A percentile compares a stretch with the other conserved stretches of the same genome.
phyloP scores from a whole-genome alignment of 2,329 filamentous ascomycete species.

The Penicillium hordei region DNA sequence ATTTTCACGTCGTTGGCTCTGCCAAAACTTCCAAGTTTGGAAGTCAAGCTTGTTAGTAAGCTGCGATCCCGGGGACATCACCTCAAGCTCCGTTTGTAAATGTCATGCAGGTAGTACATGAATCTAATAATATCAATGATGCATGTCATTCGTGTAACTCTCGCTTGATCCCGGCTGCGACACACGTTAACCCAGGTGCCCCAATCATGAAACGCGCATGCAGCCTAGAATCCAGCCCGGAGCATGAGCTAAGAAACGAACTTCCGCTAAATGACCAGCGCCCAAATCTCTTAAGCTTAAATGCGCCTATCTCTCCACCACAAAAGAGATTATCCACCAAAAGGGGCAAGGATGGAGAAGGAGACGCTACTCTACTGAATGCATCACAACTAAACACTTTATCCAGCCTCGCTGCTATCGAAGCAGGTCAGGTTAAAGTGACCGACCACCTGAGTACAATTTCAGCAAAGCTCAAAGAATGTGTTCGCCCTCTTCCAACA shows the following conservation, averaged over 20 bases:
- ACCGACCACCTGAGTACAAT: constrained; percentile 52
- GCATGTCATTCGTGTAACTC: not conserved
- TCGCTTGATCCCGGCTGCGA: not conserved
- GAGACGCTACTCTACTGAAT: not conserved
- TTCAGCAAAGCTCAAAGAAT: constrained; percentile 40
- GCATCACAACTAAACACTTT: not conserved
- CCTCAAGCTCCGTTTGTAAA: not conserved
- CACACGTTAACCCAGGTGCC: too few relatives aligned
- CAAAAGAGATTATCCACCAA: constrained; percentile 8
- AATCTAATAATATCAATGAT: not conserved
- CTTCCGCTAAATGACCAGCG: not conserved
- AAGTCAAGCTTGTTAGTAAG: constrained; percentile 1
- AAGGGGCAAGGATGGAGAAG: not conserved
- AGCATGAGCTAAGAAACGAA: not conserved
- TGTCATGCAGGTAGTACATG: not conserved
- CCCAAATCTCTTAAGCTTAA: constrained; percentile 18
- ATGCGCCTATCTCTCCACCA: constrained; percentile 33
- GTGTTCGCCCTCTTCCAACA: constrained; percentile 25
- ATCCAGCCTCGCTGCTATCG: constrained; percentile 47
- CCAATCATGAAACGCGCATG: constrained; percentile 18
- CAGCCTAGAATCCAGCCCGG: constrained; percentile 6
- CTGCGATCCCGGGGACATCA: not conserved
- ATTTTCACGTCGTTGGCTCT: not conserved
- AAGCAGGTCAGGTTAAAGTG: constrained; percentile 52
- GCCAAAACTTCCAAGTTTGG: not conserved